Conservation (phyloP, 768 basidiomycete genomes). For the Arthromyces matolae region DNA sequence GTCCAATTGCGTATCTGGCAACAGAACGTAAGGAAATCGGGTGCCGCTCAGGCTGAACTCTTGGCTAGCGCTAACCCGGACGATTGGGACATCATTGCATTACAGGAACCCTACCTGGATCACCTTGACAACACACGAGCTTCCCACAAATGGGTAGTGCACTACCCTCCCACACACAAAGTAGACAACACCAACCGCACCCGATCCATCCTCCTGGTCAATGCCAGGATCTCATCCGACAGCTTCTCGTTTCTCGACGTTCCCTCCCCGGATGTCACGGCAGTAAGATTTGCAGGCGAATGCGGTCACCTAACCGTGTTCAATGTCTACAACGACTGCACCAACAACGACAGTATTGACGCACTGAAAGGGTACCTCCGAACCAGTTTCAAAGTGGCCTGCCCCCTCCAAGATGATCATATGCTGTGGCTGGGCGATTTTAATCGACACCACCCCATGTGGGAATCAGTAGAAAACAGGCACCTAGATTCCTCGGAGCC, state of each 20-base stretch:
- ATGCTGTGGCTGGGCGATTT: not conserved
- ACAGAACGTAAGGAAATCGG: conserved; percentile 27
- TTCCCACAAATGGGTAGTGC: not conserved
- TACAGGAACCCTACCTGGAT: conserved; percentile 32
- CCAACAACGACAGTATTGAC: not conserved
- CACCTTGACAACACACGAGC: conserved; percentile 10
- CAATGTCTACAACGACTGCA: not conserved
- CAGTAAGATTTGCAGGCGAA: not conserved
- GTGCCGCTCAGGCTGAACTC: conserved; percentile 12
- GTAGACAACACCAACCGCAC: not conserved
- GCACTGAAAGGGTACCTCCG: not conserved
- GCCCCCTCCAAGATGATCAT: not conserved
- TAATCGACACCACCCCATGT: conserved; percentile 6
- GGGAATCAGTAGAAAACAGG: conserved; percentile 1
- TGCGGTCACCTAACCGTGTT: not conserved
- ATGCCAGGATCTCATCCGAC: too few species aligned
- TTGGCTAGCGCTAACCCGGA: conserved; percentile 11
- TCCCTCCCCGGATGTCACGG: not conserved
- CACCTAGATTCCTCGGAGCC: conserved; percentile 2
- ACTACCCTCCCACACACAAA: not conserved
- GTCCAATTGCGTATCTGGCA: conserved; percentile 12
- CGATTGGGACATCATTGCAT: conserved; percentile 22
- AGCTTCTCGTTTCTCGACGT: not conserved
- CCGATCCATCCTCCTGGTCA: conserved; percentile 4
- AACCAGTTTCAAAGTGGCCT: not conserved